phyloP scores from a whole-genome alignment of 192 early-diverging fungal species.

The Lobulomyces angularis region DNA sequence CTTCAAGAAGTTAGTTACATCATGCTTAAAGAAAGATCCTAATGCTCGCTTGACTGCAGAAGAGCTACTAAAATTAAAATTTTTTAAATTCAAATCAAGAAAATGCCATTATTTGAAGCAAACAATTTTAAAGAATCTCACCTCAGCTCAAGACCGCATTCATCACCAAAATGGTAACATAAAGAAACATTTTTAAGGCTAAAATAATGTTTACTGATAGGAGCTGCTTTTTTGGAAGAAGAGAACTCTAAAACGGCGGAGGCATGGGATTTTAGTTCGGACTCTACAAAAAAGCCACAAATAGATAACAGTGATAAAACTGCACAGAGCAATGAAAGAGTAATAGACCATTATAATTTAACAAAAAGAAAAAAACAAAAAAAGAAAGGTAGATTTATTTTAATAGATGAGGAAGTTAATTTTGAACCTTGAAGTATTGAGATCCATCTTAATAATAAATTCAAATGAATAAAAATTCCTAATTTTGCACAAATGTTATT shows the following conservation, averaged over 20 bases:
- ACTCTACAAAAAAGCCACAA: conserved; percentile 27
- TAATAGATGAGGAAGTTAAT: too few species aligned
- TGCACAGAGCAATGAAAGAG: conserved; percentile 32
- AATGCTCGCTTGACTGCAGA: conserved; percentile 75
- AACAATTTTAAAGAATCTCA: too few species aligned
- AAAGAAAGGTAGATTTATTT: too few species aligned
- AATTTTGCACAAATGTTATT: too few species aligned
- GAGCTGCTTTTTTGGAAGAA: conserved; percentile 5
- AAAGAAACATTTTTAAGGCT: too few species aligned
- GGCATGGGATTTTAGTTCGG: conserved; percentile 6
- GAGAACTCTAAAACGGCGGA: conserved; percentile 10
- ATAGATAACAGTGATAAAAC: conserved; percentile 37
- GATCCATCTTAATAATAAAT: too few species aligned
- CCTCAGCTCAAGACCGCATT: too few species aligned
- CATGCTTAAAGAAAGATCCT: conserved; percentile 78
- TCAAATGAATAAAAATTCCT: too few species aligned
- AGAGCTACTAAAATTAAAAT: conserved; percentile 71
- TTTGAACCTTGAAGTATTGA: too few species aligned
- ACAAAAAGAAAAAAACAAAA: conserved; percentile 14
- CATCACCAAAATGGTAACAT: too few species aligned
- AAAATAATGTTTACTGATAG: conserved; percentile 7
- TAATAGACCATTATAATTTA: conserved; percentile 38
- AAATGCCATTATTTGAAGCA: too few species aligned
- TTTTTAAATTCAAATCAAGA: too few species aligned
- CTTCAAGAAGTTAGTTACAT: conserved; percentile 79